These are phyloP conservation scores for Albugo candida DNA, from an alignment of 352 stramenopile species.

Conservation along the genomic window DNA sequence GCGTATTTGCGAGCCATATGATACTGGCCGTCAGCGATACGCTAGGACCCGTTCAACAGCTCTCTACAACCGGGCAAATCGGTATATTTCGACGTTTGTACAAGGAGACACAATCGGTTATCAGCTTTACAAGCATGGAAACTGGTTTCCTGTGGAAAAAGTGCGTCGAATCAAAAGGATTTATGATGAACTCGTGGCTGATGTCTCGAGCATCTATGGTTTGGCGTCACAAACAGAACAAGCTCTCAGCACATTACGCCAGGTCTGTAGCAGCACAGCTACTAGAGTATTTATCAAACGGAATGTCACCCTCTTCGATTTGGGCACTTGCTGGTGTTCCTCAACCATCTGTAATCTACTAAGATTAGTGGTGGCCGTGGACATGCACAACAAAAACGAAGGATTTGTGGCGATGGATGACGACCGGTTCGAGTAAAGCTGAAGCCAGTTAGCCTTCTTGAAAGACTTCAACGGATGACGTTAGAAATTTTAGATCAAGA, in stretches of 20 bases:
- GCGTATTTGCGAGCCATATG: conserved; percentile 48
- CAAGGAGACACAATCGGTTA: conserved; percentile 29
- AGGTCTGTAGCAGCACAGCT: conserved; percentile 27
- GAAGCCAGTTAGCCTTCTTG: conserved; percentile 22
- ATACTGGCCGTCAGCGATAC: conserved; percentile 61
- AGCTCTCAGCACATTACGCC: conserved; percentile 62
- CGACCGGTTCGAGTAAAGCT: conserved; percentile 1
- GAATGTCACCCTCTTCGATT: conserved; percentile 7
- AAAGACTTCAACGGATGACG: conserved; percentile 27
- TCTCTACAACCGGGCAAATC: conserved; percentile 40
- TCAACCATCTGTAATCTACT: conserved; percentile 60
- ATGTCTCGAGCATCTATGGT: conserved; percentile 49
- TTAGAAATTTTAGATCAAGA: conserved; percentile 40
- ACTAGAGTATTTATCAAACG: conserved; percentile 8
- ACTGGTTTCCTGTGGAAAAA: conserved; percentile 56
- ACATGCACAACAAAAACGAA: conserved; percentile 9
- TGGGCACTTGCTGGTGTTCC: conserved; percentile 35
- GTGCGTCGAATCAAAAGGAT: conserved; percentile 59
- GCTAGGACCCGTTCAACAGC: conserved; percentile 40
- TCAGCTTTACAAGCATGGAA: conserved; percentile 74
- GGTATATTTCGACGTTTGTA: conserved; percentile 41
- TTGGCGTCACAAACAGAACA: conserved; percentile 60
- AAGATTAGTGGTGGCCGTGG: conserved; percentile 59
- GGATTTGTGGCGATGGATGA: too few species aligned
- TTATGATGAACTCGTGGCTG: conserved; percentile 53